Evolutionary conservation across 2,329 filamentous ascomycete species (phyloP).

Genomic region (Fusarium devonianum): DNA sequence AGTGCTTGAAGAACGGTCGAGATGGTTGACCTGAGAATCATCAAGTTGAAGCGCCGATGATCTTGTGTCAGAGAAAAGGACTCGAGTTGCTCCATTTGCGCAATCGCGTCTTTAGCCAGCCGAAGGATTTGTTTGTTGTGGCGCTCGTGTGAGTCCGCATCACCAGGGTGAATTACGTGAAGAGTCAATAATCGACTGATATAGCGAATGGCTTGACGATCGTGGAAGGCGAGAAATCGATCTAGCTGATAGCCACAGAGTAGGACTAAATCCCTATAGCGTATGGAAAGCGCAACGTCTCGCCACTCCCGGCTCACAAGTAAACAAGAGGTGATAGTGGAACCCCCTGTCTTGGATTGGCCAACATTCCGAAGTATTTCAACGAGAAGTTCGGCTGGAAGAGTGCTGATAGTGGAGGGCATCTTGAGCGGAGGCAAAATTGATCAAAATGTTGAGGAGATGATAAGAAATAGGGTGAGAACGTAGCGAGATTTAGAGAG

Average conservation of each 20-base stretch:
- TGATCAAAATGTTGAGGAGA: no score
- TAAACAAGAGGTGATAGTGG: neutral
- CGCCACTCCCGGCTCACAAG: neutral
- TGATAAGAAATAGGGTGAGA: neutral
- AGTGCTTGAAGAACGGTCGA: neutral
- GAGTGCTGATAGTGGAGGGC: neutral
- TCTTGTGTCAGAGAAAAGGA: constrained; percentile 1
- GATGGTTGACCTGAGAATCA: neutral
- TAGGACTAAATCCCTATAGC: constrained; percentile 1
- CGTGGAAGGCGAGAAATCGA: neutral
- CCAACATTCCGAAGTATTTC: neutral
- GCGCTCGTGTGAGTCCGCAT: no score
- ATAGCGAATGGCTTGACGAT: neutral
- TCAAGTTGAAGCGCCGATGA: neutral
- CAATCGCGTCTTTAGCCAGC: neutral
- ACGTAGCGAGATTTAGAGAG: neutral
- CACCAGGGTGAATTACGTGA: neutral
- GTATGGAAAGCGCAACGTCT: neutral
- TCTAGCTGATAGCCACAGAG: neutral
- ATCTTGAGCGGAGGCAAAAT: no score
- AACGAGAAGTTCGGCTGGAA: constrained; percentile 1
- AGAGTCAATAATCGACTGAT: constrained; percentile 5
- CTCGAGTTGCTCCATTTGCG: neutral
- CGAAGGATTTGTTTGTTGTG: neutral
- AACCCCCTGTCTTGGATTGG: neutral